Base-by-base conservation (phyloP, 257 asterid genomes). In the Lantana camara region DNA sequence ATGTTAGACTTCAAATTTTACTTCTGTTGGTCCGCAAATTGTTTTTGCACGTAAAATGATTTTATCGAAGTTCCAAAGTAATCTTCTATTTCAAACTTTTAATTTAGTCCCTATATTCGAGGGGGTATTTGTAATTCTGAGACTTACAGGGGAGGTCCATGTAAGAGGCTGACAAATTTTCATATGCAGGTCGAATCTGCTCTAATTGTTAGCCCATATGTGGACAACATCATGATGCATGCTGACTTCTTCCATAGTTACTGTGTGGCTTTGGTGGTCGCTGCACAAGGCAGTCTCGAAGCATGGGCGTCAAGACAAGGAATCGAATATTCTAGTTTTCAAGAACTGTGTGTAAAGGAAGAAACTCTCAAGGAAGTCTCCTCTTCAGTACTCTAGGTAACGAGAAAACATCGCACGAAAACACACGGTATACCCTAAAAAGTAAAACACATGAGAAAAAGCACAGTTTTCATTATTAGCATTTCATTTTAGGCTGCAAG, bases 251-350 rank as follows among this genome's bases (percentile, higher is more conserved):
- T 79, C 79, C 90, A 84, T 42, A 90, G 73, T 70, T 88, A 78
- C 81, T 88, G 96, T 63, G 97, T 94, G 69, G 97, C 99, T 56
- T 66, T 94, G 75, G 95, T 94, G 64, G 99, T 88, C 54, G 95
- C 89, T 41, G 67, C 96, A 16, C 95, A 84, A 67, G 57, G 90
- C 64, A 29, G 77, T 48, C 49, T 88, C 66, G 97, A 94, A 75
- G 88, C 81, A 32, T 94, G 96, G 97, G 99, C 99, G 37, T 75
- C 88, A 14, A 77, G 73, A 38, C 73, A 69, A 48, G 95, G 83
- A 45, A 76, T 94, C 54, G 13, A 68, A 57, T 84, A 74, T 68
- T 80, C 80, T 7, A 76, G 84, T 68, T 90, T 94, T 56, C 69
- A 84, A 4, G 95, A 94, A 13, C 64, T 94, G 74, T 94, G 97